Evolutionary conservation across 306 rosid genomes (phyloP).

Genomic region (Acacia confusa): DNA sequence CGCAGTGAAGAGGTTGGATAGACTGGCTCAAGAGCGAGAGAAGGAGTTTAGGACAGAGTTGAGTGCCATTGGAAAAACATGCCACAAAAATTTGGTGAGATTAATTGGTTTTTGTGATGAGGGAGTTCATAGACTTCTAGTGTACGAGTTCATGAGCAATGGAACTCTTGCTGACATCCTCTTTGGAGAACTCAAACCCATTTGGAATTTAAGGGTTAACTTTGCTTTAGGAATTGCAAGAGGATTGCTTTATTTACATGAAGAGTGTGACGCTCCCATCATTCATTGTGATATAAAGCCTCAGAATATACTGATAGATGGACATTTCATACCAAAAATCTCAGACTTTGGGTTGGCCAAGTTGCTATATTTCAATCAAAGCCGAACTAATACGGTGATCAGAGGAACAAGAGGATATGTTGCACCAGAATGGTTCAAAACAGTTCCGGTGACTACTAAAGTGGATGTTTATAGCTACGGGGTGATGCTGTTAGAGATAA

Average conservation of each 20-base stretch:
- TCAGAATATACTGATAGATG: constrained; percentile 45
- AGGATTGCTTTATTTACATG: constrained; percentile 46
- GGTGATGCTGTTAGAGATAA: constrained; percentile 40
- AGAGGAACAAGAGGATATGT: constrained; percentile 52
- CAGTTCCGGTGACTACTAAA: constrained; percentile 41
- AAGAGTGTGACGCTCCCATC: constrained; percentile 47
- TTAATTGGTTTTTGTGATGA: constrained; percentile 51
- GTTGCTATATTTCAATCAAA: constrained; percentile 39
- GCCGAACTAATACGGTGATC: constrained; percentile 40
- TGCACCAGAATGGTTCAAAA: constrained; percentile 56
- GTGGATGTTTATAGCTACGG: constrained; percentile 57
- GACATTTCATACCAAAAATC: constrained; percentile 32
- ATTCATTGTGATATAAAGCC: constrained; percentile 56
- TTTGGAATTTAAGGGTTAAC: constrained; percentile 38
- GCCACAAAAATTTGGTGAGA: constrained; percentile 48
- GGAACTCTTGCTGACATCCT: constrained; percentile 36
- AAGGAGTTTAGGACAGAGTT: constrained; percentile 45
- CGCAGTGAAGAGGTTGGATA: constrained; percentile 48
- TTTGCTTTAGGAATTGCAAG: constrained; percentile 47
- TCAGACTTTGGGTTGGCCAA: constrained; percentile 53
- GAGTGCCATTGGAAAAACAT: constrained; percentile 43
- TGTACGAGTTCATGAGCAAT: constrained; percentile 48
- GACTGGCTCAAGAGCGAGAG: constrained; percentile 43
- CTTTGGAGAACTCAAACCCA: constrained; percentile 36
- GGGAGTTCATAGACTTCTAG: constrained; percentile 40